Conservation (phyloP, 306 rosid species). For the Begonia masoniana region DNA sequence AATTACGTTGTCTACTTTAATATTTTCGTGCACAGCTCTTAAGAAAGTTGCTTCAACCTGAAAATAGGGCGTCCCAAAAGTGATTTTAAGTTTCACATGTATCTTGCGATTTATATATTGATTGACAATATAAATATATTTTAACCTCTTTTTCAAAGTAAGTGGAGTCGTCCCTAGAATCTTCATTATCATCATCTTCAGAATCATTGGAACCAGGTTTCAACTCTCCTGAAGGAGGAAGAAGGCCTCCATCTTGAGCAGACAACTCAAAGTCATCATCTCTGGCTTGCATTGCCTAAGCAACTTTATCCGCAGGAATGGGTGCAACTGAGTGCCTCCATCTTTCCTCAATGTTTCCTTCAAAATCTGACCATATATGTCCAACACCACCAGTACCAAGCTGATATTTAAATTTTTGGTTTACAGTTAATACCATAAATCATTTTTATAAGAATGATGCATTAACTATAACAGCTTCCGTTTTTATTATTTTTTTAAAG, state of each 20-base stretch:
- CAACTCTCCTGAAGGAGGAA: slow-evolving; percentile 82
- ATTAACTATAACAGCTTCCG: too few relatives aligned
- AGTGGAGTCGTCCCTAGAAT: slow-evolving; percentile 44
- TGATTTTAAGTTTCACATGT: neutral
- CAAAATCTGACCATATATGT: slow-evolving; percentile 77
- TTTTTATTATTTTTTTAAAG: too few relatives aligned
- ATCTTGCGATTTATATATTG: neutral
- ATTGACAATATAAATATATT: slow-evolving; percentile 3
- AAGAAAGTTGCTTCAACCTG: slow-evolving; percentile 96
- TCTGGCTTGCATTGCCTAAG: slow-evolving; percentile 34
- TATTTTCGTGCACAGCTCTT: slow-evolving; percentile 85
- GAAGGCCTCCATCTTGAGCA: slow-evolving; percentile 39
- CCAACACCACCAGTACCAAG: slow-evolving; percentile 86
- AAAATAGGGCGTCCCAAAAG: slow-evolving; percentile 11
- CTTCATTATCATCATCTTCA: slow-evolving; percentile 50
- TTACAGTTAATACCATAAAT: too few relatives aligned
- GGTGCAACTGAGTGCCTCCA: slow-evolving; percentile 99
- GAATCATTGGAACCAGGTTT: slow-evolving; percentile 50
- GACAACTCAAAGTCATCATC: slow-evolving; percentile 54
- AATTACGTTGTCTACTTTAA: slow-evolving; percentile 50
- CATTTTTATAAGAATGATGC: too few relatives aligned
- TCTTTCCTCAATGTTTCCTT: slow-evolving; percentile 80
- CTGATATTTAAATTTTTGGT: slow-evolving; percentile 30
- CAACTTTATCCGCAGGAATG: slow-evolving; percentile 70
- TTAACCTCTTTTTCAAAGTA: slow-evolving; percentile 79